Evolutionary conservation across 2,329 filamentous ascomycete species (phyloP).

Genomic region (Aschersonia sp.): DNA sequence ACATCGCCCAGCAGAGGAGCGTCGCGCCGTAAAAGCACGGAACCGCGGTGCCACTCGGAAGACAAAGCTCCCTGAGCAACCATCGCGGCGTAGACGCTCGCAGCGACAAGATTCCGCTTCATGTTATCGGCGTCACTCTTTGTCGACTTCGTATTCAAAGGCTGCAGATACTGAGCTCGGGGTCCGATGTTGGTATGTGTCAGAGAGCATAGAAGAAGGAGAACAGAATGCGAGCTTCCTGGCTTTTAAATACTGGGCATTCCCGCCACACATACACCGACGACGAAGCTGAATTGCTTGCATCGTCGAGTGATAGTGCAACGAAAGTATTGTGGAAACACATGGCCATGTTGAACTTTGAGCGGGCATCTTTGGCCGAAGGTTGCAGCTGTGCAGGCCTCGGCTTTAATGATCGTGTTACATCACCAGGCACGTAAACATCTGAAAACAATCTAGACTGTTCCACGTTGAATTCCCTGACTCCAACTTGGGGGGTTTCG

Average conservation of each 20-base stretch:
- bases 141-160: background rate
- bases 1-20: conserved; percentile 4
- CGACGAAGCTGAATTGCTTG: background rate
- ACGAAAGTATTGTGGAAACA: background rate
- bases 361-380: background rate
- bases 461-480: no score
- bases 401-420: background rate
- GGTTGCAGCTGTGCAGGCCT: background rate
- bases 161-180: background rate
- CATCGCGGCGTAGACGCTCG: background rate
- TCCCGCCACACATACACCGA: no score
- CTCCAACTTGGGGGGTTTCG: no score
- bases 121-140: background rate
- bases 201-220: background rate
- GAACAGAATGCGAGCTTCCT: no score
- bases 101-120: background rate
- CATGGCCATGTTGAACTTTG: background rate
- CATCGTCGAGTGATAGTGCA: background rate
- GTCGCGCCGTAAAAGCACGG: background rate
- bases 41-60: background rate
- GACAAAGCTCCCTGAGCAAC: background rate
- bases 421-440: background rate
- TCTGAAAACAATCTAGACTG: no score
- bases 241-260: no score
- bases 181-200: background rate